Conservation (phyloP, 495 filamentous ascomycete species). For the Aspergillus cristatus region DNA sequence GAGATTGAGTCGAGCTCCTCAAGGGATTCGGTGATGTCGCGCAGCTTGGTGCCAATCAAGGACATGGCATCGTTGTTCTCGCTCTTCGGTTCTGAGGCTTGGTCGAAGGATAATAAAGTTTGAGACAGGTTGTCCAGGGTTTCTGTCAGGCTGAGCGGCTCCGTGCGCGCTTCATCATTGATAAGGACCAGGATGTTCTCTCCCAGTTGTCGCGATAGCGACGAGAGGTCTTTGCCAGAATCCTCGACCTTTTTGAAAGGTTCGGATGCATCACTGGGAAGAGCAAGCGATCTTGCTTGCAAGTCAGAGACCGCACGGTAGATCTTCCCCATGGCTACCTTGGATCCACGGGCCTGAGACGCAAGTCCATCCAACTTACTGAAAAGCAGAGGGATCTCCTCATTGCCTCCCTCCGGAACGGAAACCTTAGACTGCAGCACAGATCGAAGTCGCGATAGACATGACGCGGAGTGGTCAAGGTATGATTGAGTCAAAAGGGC, state of each 20-base stretch:
- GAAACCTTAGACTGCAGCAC: conserved; percentile 56
- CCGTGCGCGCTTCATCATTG: conserved; percentile 62
- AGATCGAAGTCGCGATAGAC: conserved; percentile 50
- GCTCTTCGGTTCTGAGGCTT: conserved; percentile 18
- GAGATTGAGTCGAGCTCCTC: conserved; percentile 65
- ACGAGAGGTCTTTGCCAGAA: conserved; percentile 55
- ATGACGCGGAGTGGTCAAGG: conserved; percentile 65
- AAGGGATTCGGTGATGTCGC: conserved; percentile 52
- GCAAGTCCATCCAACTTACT: conserved; percentile 64
- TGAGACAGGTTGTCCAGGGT: conserved; percentile 52
- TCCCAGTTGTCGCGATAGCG: conserved; percentile 58
- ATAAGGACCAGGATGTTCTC: conserved; percentile 54
- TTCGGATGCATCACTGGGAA: conserved; percentile 45
- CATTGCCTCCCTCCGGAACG: conserved; percentile 36
- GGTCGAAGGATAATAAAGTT: conserved; percentile 32
- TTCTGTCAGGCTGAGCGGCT: conserved; percentile 56
- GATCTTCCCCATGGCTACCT: conserved; percentile 76
- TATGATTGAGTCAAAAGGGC: conserved; percentile 73
- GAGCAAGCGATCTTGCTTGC: conserved; percentile 64
- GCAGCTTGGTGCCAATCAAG: conserved; percentile 57
- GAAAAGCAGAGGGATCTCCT: conserved; percentile 57
- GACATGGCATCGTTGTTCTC: conserved; percentile 56
- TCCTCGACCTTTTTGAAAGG: conserved; percentile 54
- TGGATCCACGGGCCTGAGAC: conserved; percentile 67
- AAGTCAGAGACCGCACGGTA: conserved; percentile 70